Percentiles rank a stretch among this genome's conserved stretches.
These are phyloP conservation scores for Cicer yamashitae DNA, from an alignment of 306 rosid species.

Conservation along the genomic window DNA sequence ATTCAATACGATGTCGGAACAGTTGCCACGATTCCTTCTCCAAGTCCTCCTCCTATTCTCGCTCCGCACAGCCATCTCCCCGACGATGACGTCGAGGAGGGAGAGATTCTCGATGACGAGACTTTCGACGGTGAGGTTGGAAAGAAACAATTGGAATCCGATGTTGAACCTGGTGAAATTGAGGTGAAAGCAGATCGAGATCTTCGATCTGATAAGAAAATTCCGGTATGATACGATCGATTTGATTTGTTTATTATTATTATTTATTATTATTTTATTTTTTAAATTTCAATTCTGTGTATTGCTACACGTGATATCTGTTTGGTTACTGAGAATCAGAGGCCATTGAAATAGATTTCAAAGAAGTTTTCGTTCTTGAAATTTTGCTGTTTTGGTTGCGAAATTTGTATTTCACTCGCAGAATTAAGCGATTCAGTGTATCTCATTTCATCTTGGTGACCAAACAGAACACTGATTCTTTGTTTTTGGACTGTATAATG, in stretches of 20 bases:
- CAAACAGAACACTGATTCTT: constrained; percentile 45
- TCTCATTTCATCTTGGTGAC: constrained; percentile 50
- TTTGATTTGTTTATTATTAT: constrained; percentile 2
- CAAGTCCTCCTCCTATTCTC: constrained; percentile 33
- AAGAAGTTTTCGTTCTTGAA: constrained; percentile 17
- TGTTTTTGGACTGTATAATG: constrained; percentile 53
- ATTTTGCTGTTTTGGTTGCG: neutral
- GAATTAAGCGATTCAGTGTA: constrained; percentile 38
- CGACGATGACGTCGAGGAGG: constrained; percentile 87
- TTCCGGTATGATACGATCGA: constrained; percentile 65
- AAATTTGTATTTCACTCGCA: neutral
- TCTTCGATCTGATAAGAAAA: constrained; percentile 50
- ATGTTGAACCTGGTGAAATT: constrained; percentile 62
- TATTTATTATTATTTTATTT: neutral
- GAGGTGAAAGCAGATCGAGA: constrained; percentile 50
- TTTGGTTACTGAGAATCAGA: constrained; percentile 61
- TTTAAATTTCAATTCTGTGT: neutral
- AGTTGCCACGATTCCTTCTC: constrained; percentile 43
- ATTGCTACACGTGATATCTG: constrained; percentile 40
- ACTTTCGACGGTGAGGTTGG: constrained; percentile 53
- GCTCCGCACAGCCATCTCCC: constrained; percentile 30
- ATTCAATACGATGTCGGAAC: constrained; percentile 47
- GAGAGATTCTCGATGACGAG: constrained; percentile 89
- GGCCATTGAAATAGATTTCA: constrained; percentile 24
- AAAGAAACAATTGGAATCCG: constrained; percentile 48